phyloP scores from a whole-genome alignment of 345 rosid genomes.

The Rhodamnia argentea region DNA sequence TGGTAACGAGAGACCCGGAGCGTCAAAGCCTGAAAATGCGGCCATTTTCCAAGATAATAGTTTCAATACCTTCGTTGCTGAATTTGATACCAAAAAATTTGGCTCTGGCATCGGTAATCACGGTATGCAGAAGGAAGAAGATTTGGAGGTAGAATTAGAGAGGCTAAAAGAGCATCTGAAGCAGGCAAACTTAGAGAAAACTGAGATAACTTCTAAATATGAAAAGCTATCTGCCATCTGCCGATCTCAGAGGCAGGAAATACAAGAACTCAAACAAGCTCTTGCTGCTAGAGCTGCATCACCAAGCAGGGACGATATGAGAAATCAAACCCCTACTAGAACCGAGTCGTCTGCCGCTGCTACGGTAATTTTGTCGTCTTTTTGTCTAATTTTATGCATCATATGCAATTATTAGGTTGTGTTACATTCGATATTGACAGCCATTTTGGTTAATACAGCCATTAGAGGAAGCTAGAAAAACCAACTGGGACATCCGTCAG shows the following conservation, averaged over 20 bases:
- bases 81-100: slow-evolving; percentile 67
- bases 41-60: slow-evolving; percentile 41
- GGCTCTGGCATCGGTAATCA: slow-evolving; percentile 16
- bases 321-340: slow-evolving; percentile 35
- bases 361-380: slow-evolving; percentile 6
- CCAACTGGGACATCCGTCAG: slow-evolving; percentile 9
- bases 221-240: slow-evolving; percentile 95
- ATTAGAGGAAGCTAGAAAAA: not conserved
- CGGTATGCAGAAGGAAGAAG: slow-evolving; percentile 38
- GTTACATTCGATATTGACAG: not conserved
- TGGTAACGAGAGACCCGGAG: slow-evolving; percentile 30
- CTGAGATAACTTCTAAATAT: slow-evolving; percentile 66
- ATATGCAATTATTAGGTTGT: slow-evolving; percentile 7
- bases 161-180: slow-evolving; percentile 69
- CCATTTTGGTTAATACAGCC: not conserved
- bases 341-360: slow-evolving; percentile 23
- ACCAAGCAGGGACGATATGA: slow-evolving; percentile 34
- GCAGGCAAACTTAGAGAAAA: slow-evolving; percentile 62
- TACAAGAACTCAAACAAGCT: slow-evolving; percentile 90
- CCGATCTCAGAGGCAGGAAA: slow-evolving; percentile 90
- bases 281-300: slow-evolving; percentile 54
- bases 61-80: slow-evolving; percentile 74
- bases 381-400: not conserved
- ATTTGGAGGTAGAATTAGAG: slow-evolving; percentile 55
- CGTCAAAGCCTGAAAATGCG: slow-evolving; percentile 26